Evolutionary conservation across 495 filamentous ascomycete species (phyloP), one percentile per base, ranked within the genome.

Genomic region (Penicillium bovifimosum): DNA sequence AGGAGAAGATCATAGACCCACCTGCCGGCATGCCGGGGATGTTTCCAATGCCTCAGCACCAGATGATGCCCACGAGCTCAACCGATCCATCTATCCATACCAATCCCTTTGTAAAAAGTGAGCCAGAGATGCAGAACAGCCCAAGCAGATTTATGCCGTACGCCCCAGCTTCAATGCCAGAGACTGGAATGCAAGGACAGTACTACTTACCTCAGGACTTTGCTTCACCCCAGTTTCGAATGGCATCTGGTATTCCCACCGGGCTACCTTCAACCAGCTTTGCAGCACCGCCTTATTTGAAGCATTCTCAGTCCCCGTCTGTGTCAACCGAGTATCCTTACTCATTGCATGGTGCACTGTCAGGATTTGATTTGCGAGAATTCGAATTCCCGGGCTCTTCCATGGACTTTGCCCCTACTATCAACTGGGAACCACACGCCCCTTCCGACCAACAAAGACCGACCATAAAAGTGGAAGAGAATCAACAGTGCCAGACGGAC

Each of bases 71-170:
- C 9, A 31, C 43, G 26, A 45, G 47, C 13, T 31, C 50, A 7
- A 28, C 18, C 1, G 34, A 41, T 6, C 18, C 58, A 2, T 41
- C 39, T 0, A 34, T 49, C 13, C 28, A 26, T 8, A 33, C 38
- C 11, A 52, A 45, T 38, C 31, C 53, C 9, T 57, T 50, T 6
- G 31, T 60, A n/a, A 60, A 60, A 31, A 20, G 45, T 18, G 58
- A 60, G 14, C 27, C 35, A 16, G 45, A 34, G 8, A 44, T 14
- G 6, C 48, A 50, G 9, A 28, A 18, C 9, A 34, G 27, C 20
- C 1, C 48, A 9, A 17, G 26, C 13, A 26, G 20, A 6, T 6
- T 26, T 3, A 14, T 39, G 14, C 27, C 29, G 1, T 39, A 46
- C 4, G 9, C 13, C 13, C 29, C 40, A 13, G 32, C 39, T 20